Conservation (phyloP, 257 asterid species). For the Dorcoceras hygrometricum region DNA sequence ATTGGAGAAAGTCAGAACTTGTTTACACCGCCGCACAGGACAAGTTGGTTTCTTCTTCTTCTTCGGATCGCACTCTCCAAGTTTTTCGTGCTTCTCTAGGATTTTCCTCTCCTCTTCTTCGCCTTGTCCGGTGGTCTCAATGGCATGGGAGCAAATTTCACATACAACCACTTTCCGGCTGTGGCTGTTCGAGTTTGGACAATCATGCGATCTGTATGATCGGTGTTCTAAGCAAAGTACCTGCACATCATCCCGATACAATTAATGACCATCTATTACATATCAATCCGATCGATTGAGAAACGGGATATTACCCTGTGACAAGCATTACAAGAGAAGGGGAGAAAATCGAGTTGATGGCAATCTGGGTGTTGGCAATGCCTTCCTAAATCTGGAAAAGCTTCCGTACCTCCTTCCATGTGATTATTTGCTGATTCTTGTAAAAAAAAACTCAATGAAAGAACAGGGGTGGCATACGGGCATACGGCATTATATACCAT, state of each 20-base stretch:
- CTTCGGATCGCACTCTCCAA: constrained; percentile 75
- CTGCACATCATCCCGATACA: constrained; percentile 29
- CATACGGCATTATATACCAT: neutral
- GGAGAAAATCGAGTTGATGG: constrained; percentile 83
- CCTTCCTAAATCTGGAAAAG: constrained; percentile 80
- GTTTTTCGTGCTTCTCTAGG: constrained; percentile 55
- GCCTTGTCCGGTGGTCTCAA: constrained; percentile 61
- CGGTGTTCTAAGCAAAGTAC: constrained; percentile 71
- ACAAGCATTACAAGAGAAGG: constrained; percentile 76
- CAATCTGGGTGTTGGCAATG: constrained; percentile 80
- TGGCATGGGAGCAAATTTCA: constrained; percentile 58
- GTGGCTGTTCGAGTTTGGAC: constrained; percentile 56
- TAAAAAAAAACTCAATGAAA: too few relatives aligned
- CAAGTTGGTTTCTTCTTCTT: constrained; percentile 72
- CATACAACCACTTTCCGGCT: constrained; percentile 80
- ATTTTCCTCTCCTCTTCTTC: constrained; percentile 53
- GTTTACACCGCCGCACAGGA: constrained; percentile 67
- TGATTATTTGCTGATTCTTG: neutral
- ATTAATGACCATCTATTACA: too few relatives aligned
- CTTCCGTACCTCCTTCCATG: constrained; percentile 82
- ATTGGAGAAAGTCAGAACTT: constrained; percentile 79
- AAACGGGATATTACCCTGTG: constrained; percentile 28
- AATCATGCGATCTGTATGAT: constrained; percentile 65
- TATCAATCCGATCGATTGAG: neutral
- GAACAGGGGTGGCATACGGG: too few relatives aligned